Conservation (phyloP, 2,329 filamentous ascomycete genomes). For the Aureobasidium sp. region DNA sequence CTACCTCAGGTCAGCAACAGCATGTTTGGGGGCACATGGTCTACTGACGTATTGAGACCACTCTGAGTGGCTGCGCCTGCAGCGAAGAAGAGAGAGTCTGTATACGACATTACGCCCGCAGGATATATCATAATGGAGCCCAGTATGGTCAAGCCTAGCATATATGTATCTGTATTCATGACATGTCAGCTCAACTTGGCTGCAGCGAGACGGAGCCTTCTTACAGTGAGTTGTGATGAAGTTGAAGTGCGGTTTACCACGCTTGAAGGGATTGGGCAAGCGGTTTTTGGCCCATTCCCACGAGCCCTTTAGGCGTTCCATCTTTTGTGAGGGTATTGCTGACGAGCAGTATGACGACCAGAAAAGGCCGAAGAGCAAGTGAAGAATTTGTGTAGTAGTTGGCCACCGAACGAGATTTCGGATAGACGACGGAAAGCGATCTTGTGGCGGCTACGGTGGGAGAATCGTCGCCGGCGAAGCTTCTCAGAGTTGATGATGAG, state of each 20-base stretch:
- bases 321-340: neutral
- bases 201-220: slow-evolving; percentile 23
- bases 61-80: slow-evolving; percentile 84
- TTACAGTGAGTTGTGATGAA: slow-evolving; percentile 76
- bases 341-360: neutral
- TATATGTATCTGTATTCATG: slow-evolving; percentile 61
- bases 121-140: slow-evolving; percentile 72
- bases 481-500: neutral
- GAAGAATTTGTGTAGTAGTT: neutral
- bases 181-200: neutral
- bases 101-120: slow-evolving; percentile 60
- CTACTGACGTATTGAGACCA: slow-evolving; percentile 68
- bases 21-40: neutral
- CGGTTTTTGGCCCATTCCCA: slow-evolving; percentile 20
- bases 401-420: neutral
- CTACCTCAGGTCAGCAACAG: slow-evolving; percentile 23
- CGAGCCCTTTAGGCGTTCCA: slow-evolving; percentile 20
- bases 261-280: slow-evolving; percentile 16
- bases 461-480: slow-evolving; percentile 2
- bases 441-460: neutral
- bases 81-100: slow-evolving; percentile 86
- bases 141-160: slow-evolving; percentile 65
- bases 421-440: neutral
- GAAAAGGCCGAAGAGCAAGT: neutral
- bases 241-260: slow-evolving; percentile 59